Evolutionary conservation across 2,329 filamentous ascomycete species (phyloP), one percentile per base, ranked within the genome.

Genomic region (Nothophoma quercina): DNA sequence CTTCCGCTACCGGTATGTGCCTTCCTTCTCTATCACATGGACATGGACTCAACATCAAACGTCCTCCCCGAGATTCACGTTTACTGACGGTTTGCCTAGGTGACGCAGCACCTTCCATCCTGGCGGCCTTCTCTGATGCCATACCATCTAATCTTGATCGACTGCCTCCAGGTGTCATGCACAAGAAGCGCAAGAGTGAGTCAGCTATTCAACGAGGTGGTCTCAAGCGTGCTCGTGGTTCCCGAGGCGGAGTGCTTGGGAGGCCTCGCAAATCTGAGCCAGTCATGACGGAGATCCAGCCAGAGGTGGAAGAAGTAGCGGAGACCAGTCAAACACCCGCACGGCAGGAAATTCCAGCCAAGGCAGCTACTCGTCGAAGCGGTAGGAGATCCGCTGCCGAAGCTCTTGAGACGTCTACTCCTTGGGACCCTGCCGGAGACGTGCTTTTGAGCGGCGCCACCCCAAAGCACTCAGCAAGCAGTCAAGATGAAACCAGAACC

Each of bases 151-250:
- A 58, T 7, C 42, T 68, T 21, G 64, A 67, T 42, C 56, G 51
- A 35, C 49, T 64, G 9, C 64, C 65, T 19, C 55, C 62, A 18
- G 51, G 38, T 10, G 34, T 49, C 2, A 35, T 19, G 8, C 28
- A 44, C 9, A 52, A 47, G 16, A 68, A 66, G 32, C 56, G 63
- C n/a, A 65, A 62, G 39, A 65, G 55, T 26, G 59, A 63, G 23
- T 34, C 45, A 2, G 40, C 7, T 5, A 28, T 48, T 15, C 18
- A 48, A 13, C 51, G 48, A 25, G 45, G 45, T 13, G 45, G 34
- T 22, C 41, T 23, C 3, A 64, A 65, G 45, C 61, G 58, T 10
- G 46, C 40, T 32, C 60, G 45, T 19, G 53, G 54, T 26, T 49
- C 51, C 10, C 51, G 51, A 18, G 55, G 58, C 10, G 58, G 53